Evolutionary conservation across 441 rosid species (phyloP).

Genomic region (Populus tomentosa): DNA sequence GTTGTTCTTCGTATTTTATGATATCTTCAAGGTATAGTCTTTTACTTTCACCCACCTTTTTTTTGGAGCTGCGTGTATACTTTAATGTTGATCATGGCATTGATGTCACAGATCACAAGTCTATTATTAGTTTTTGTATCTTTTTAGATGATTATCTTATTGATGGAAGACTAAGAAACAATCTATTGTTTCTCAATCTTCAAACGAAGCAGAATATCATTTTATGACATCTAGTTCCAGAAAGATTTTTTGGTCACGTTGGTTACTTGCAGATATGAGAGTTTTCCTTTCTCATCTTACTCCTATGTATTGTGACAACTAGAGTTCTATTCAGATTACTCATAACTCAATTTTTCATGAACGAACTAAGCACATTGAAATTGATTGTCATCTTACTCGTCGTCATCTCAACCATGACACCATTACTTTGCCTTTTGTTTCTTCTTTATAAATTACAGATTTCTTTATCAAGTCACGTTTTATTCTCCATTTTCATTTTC

Average conservation of each 20-base stretch:
- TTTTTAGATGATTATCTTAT: neutral
- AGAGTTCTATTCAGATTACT: too few relatives aligned
- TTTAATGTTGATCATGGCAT: too few relatives aligned
- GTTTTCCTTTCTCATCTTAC: neutral
- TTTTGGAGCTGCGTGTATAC: fast-evolving
- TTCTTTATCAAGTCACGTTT: neutral
- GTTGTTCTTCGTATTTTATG: too few relatives aligned
- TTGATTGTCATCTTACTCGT: neutral
- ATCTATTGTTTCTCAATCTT: neutral
- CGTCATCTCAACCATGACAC: neutral
- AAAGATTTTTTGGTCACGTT: too few relatives aligned
- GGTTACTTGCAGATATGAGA: too few relatives aligned
- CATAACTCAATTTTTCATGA: too few relatives aligned
- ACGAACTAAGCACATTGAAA: too few relatives aligned
- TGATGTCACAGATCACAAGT: too few relatives aligned
- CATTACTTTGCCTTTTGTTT: neutral
- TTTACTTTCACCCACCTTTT: too few relatives aligned
- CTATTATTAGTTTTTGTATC: fast-evolving
- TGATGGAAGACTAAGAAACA: neutral
- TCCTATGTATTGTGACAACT: neutral
- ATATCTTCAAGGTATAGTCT: neutral
- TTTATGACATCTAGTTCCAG: neutral
- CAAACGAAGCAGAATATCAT: neutral
- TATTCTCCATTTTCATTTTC: too few relatives aligned
- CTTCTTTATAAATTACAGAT: neutral